Conservation (phyloP, 192 early-diverging fungal species). For the Dissophora globulifera region DNA sequence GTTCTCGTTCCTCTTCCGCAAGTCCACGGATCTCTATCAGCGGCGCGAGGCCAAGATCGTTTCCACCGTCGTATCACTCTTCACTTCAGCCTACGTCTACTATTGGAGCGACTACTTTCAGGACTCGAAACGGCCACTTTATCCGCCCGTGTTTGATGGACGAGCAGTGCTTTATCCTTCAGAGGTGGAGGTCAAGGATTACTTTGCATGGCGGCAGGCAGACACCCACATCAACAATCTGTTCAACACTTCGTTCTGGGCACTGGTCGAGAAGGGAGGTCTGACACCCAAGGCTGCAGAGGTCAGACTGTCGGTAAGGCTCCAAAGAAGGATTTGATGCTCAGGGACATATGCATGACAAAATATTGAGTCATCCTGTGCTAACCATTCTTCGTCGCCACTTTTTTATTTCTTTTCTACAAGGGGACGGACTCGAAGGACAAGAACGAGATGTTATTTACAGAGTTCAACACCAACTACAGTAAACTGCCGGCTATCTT, state of each 20-base stretch:
- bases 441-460: conserved; percentile 94
- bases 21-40: conserved; percentile 36
- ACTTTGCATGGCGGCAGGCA: conserved; percentile 94
- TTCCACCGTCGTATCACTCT: conserved; percentile 83
- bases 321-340: not conserved
- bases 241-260: conserved; percentile 98
- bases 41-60: conserved; percentile 74
- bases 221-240: conserved; percentile 95
- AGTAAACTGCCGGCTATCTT: conserved; percentile 83
- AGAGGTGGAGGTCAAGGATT: conserved; percentile 86
- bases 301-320: conserved; percentile 70
- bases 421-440: conserved; percentile 87
- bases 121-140: conserved; percentile 65
- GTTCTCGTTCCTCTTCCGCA: conserved; percentile 68
- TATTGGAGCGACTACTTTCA: conserved; percentile 83
- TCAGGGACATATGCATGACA: too few species aligned
- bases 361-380: not conserved
- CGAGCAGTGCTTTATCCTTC: conserved; percentile 90
- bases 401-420: conserved; percentile 9
- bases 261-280: conserved; percentile 78
- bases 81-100: conserved; percentile 87
- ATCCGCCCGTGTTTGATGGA: conserved; percentile 92
- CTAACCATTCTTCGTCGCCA: too few species aligned
- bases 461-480: conserved; percentile 89
- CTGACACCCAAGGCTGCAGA: conserved; percentile 79